phyloP scores from a whole-genome alignment of 805 yeast genomes.

The Wickerhamomyces alni region DNA sequence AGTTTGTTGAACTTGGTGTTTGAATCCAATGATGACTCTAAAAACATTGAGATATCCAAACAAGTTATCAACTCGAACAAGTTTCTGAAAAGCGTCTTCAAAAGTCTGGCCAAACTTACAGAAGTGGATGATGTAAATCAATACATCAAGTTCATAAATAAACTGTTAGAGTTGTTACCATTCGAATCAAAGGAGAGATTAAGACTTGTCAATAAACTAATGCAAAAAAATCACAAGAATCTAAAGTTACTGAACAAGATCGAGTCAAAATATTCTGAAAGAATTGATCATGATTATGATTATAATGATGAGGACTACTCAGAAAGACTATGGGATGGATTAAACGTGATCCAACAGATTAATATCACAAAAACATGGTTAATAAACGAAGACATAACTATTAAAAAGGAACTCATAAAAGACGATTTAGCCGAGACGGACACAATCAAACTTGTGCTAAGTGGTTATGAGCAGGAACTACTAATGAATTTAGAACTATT shows the following conservation, averaged over 20 bases:
- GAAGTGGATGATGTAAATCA: conserved; percentile 3
- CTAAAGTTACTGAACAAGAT: conserved; percentile 6
- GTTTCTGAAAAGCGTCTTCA: conserved; percentile 14
- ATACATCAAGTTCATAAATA: conserved; percentile 7
- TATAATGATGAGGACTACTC: conserved; percentile 12
- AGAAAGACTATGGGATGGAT: conserved; percentile 15
- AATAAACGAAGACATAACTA: conserved; percentile 13
- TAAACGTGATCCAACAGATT: conserved; percentile 15
- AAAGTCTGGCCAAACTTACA: conserved; percentile 1
- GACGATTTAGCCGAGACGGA: not conserved
- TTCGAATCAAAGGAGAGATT: conserved; percentile 18
- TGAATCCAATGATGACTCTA: conserved; percentile 2
- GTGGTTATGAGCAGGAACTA: not conserved
- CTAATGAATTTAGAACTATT: not conserved
- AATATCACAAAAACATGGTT: conserved; percentile 15
- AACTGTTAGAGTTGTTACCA: conserved; percentile 15
- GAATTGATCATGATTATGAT: conserved; percentile 1
- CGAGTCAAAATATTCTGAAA: not conserved
- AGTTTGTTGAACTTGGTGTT: conserved; percentile 9
- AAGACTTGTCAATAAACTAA: conserved; percentile 17
- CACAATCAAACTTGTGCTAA: not conserved
- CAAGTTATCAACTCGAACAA: conserved; percentile 7
- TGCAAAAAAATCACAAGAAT: conserved; percentile 10
- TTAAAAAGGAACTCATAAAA: conserved; percentile 6
- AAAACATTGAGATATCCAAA: conserved; percentile 9